phyloP scores from a whole-genome alignment of 2,329 filamentous ascomycete species.

The Pyricularia sp. region DNA sequence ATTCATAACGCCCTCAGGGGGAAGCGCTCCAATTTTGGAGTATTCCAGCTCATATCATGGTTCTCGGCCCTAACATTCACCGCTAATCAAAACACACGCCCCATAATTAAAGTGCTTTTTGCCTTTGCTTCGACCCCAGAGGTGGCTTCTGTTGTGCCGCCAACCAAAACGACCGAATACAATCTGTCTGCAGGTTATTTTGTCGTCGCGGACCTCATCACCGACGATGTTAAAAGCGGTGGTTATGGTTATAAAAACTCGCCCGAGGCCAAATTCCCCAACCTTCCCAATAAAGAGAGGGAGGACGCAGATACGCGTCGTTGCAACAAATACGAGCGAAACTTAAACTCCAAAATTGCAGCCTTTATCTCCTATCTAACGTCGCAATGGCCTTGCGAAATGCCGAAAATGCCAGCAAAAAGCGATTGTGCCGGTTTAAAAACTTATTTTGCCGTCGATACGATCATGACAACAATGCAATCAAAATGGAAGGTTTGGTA shows the following conservation, averaged over 20 bases:
- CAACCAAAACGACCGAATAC: not conserved
- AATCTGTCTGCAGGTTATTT: not conserved
- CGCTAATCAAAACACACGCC: not conserved
- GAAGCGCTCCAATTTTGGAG: not conserved
- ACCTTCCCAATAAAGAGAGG: not conserved
- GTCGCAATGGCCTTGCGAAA: not conserved
- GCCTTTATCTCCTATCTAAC: not conserved
- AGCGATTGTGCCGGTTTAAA: not conserved
- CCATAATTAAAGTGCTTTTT: not conserved
- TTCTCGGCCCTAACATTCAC: not conserved
- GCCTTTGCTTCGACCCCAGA: not conserved
- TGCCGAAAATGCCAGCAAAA: not conserved
- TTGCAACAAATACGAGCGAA: not conserved
- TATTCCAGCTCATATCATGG: not conserved
- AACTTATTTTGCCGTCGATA: not conserved
- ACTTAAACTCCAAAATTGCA: not conserved
- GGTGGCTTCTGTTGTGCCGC: not conserved
- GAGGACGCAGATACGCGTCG: not conserved
- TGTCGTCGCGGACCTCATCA: not conserved
- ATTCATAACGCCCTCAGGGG: not conserved
- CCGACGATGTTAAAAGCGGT: not conserved
- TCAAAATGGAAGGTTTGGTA: not conserved
- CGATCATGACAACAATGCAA: not conserved
- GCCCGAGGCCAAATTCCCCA: not conserved
- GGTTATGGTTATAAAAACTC: not conserved